Evolutionary conservation across 345 rosid species (phyloP), one percentile per base, ranked within the genome.

Genomic region (Hibiscus trionum): DNA sequence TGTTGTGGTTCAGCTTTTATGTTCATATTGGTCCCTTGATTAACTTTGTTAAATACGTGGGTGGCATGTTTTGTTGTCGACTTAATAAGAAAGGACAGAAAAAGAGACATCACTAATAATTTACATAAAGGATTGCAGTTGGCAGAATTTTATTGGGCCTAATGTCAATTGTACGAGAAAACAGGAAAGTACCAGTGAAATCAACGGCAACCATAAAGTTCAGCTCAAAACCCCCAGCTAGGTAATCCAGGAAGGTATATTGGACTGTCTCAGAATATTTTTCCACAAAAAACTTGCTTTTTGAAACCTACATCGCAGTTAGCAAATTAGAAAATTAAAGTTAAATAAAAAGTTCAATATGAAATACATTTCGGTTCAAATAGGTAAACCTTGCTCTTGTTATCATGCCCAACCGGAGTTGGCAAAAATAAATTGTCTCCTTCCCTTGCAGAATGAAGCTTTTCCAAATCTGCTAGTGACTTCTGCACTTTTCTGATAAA

Each of bases 181-280:
- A 73, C 75, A 56, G 78, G 73, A 26, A 65, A 53, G 64, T 80
- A 93, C 98, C 98, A 1, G 98, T 93, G 80, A 90, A 93, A 85
- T 93, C 98, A 75, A 93, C 75, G 63, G 98, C 98, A 70, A 90
- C 91, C 97, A 93, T 93, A 87, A 93, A 91, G 83, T 88, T 91
- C 73, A 93, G 81, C 80, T 93, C 96, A 52, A 83, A 93, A 73
- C 98, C 98, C 55, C 79, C 88, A 27, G 84, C 85, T 84, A 91
- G 75, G 84, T 91, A 93, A 72, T 93, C 98, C 71, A 93, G 82
- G 81, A 93, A 93, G 49, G 96, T 88, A 71, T 83, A 77, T 76
- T 87, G 90, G 69, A 79, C 77, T 49, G 86, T 86, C 80, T 91
- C 97, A 46, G 87, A 83, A 76, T 83, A 88, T 75, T 80, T 86